Conservation (phyloP, 805 yeast genomes). For the Saturnispora mendoncae region DNA sequence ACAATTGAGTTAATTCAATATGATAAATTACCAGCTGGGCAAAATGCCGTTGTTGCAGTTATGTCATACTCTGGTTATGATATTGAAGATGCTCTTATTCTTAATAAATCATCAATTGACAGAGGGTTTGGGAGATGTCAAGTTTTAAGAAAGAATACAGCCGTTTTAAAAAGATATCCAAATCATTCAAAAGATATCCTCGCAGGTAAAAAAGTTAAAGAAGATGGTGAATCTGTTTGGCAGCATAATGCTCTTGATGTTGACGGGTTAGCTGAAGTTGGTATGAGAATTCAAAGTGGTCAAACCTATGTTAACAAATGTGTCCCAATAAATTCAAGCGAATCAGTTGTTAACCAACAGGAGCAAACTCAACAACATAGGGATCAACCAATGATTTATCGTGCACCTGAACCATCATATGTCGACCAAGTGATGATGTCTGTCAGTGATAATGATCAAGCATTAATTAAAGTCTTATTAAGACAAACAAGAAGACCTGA, state of each 20-base stretch:
- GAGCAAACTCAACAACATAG: constrained; percentile 40
- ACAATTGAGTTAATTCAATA: constrained; percentile 93
- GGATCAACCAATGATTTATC: constrained; percentile 85
- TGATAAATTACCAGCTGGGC: constrained; percentile 97
- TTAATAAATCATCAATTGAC: constrained; percentile 88
- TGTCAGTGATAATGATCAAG: constrained; percentile 90
- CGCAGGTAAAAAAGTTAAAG: constrained; percentile 85
- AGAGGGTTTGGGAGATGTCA: constrained; percentile 98
- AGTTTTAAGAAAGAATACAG: constrained; percentile 84
- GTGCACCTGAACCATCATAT: constrained; percentile 92
- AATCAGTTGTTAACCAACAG: constrained; percentile 39
- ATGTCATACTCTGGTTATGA: constrained; percentile 99
- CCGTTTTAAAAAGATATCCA: constrained; percentile 82
- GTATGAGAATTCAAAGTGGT: constrained; percentile 81
- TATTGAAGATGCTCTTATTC: constrained; percentile 96
- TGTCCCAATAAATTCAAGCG: constrained; percentile 81
- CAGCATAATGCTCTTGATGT: constrained; percentile 84
- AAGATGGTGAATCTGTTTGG: constrained; percentile 69
- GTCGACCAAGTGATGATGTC: constrained; percentile 98
- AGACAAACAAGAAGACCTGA: constrained; percentile 97
- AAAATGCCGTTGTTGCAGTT: constrained; percentile 97
- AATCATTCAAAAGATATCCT: constrained; percentile 89
- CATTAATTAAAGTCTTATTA: constrained; percentile 80
- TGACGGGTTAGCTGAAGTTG: constrained; percentile 96
- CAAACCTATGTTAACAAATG: constrained; percentile 91